phyloP scores from a whole-genome alignment of 345 rosid genomes.

The Salix purpurea region DNA sequence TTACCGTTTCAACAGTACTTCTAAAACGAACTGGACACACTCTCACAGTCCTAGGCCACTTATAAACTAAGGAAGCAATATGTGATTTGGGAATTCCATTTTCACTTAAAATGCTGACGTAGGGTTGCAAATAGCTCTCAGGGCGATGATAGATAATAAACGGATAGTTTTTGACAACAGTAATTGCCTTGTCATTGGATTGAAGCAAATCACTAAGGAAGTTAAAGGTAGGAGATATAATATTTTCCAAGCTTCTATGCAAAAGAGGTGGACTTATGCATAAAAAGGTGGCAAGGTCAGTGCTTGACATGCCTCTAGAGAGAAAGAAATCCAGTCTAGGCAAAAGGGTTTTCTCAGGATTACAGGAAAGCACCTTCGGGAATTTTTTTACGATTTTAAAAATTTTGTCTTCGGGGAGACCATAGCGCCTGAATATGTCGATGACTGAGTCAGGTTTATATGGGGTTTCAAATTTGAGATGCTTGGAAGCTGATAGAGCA shows the following conservation, averaged over 20 bases:
- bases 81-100: conserved; percentile 17
- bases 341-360: neutral
- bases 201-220: conserved; percentile 16
- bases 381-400: neutral
- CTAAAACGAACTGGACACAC: neutral
- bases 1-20: conserved; percentile 1
- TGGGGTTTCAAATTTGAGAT: neutral
- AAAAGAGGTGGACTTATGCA: neutral
- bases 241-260: neutral
- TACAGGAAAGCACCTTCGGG: neutral
- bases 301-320: neutral
- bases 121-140: neutral
- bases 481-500: neutral
- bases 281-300: neutral
- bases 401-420: conserved; percentile 4
- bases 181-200: conserved; percentile 6
- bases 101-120: conserved; percentile 9
- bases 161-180: conserved; percentile 14
- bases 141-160: neutral
- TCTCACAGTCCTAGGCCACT: neutral
- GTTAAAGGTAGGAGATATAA: neutral
- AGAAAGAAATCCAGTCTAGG: conserved; percentile 2
- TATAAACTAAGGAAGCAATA: neutral
- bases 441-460: conserved; percentile 6
- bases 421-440: neutral